Conservation (phyloP, 495 filamentous ascomycete genomes). For the Neurospora sp. region DNA sequence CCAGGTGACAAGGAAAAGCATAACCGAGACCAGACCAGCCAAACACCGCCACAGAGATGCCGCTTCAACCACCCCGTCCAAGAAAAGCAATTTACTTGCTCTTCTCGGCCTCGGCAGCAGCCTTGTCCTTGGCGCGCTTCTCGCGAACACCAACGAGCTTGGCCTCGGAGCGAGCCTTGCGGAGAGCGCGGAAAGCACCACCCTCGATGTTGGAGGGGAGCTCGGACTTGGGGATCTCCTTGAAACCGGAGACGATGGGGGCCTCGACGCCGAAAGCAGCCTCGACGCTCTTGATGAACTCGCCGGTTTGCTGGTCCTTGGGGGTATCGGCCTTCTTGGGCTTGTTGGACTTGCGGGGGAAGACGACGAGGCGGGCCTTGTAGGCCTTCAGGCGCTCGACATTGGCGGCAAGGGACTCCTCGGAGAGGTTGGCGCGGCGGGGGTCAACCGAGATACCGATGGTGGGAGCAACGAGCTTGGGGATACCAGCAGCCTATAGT, state of each 20-base stretch:
- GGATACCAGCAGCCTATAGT: conserved; percentile 83
- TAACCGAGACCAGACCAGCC: conserved; percentile 36
- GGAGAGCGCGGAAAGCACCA: conserved; percentile 72
- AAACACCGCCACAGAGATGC: conserved; percentile 29
- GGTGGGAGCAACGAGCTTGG: conserved; percentile 85
- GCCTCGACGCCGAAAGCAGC: conserved; percentile 55
- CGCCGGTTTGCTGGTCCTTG: conserved; percentile 71
- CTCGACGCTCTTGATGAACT: conserved; percentile 48
- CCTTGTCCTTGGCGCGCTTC: conserved; percentile 91
- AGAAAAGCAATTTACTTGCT: conserved; percentile 71
- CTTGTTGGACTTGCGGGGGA: conserved; percentile 90
- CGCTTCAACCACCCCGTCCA: conserved; percentile 2
- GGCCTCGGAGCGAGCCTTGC: conserved; percentile 76
- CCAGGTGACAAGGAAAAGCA: conserved; percentile 28
- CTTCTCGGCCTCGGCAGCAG: conserved; percentile 69
- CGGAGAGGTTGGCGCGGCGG: conserved; percentile 92
- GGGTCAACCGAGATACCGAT: conserved; percentile 95
- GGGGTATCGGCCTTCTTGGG: conserved; percentile 82
- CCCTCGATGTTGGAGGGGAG: conserved; percentile 67
- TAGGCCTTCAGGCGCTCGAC: conserved; percentile 94
- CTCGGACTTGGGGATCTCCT: conserved; percentile 73
- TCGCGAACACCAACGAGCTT: conserved; percentile 72
- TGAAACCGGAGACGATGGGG: conserved; percentile 50
- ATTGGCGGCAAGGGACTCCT: conserved; percentile 85
- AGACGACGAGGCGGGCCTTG: conserved; percentile 88